Evolutionary conservation across 176 grass and related monocot species (phyloP), one percentile per base, ranked within the genome.

Genomic region (Melocanna baccifera): DNA sequence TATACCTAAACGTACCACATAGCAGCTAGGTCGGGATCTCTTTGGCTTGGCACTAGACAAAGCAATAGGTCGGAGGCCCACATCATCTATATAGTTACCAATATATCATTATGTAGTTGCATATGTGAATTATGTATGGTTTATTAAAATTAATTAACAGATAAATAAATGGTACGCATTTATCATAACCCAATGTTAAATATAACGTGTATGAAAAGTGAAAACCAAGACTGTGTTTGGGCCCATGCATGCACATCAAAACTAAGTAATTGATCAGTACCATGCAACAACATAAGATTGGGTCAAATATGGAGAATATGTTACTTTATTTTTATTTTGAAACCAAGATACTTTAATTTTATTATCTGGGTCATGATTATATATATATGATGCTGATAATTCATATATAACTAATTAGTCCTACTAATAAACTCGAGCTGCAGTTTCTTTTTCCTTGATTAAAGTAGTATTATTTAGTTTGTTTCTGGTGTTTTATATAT

Each of bases 1-100:
- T 61, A 85, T 82, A 92, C 84, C 92, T 87, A 86, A 92, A 45
- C 25, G 28, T 65, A 81, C 62, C 87, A 85, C 79, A 55, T 62
- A 65, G 75, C 43, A 16, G 13, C 48, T 63, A 67, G 51, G 70
- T 75, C 41, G 67, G 59, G 23, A 70, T 90, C 69, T 81, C 48
- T 80, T 81, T 56, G 62, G 40, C 77, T 71, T 75, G 71, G 82
- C 86, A 75, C 28, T 75, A 80, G 89, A 84, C 75, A 84, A 91
- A 87, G 51, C 39, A 84, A 90, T 55, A 80, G 89, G 85, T 80
- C 80, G 80, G 32, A 87, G 61, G 89, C 74, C 67, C 75, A 91
- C 75, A 87, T 91, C 89, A 79, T 83, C 48, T 37, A 46, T 56
- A 40, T 15, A 20, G 25, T 62, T 61, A 32, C 26, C 25, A 30